Base-by-base conservation (phyloP, 257 asterid genomes). In the Perilla frutescens region DNA sequence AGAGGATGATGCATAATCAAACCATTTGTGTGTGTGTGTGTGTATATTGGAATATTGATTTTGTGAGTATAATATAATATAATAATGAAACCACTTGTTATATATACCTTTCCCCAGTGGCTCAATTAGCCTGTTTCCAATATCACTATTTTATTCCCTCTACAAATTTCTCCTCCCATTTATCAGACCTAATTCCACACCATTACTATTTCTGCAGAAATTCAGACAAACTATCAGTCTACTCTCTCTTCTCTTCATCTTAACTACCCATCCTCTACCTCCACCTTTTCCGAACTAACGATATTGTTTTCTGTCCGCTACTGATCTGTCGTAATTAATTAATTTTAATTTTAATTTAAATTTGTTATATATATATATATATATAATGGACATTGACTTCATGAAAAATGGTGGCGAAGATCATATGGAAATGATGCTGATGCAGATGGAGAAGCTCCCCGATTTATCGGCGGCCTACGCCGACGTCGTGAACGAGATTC, bases 391-490 rank as follows among this genome's bases (percentile, higher is more conserved):
- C 62, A 76, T 86, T 58, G 96, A 90, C 49, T 76, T 84, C 77
- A 75, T 84, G 79, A 89, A 91, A 47, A 84, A 90, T n/a, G 59
- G 80, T 39, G 76, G 83, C 50, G 90, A 87, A 70, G 97, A 90
- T 62, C 96, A 90, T 68, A 84, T 89, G 83, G 95, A 88, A 34
- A 77, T 90, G 96, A 92, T 90, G 96, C 73, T 90, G 88, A 85
- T 91, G 92, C 94, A 92, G 75, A 83, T 90, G 91, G 96, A 90
- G 49, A 92, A 90, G 73, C 89, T 90, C 4, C 88, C 90, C 0
- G 91, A 87, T 26, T 87, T 85, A 51, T 55, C 83, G 36, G 79
- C 80, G 5, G 58, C 62, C 36, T 61, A 80, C 37, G 44, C 72
- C 15, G 86, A 73, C 59, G 59, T 62, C 48, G 26, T 20, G 26